Evolutionary conservation across 1,284 basidiomycete species (phyloP).

Genomic region (Exobasidium rhododendri): DNA sequence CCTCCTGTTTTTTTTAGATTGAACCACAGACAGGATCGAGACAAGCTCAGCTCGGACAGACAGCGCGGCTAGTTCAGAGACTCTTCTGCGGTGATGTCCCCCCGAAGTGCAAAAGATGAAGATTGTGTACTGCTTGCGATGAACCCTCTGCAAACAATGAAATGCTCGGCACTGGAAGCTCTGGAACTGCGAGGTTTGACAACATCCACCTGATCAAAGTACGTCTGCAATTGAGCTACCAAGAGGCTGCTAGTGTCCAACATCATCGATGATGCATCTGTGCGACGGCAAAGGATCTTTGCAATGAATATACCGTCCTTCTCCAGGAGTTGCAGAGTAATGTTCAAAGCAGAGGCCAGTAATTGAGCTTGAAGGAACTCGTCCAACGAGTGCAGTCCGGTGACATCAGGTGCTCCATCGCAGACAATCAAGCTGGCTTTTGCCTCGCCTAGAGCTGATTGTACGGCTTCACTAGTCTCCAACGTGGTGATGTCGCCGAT

Average conservation of each 20-base stretch:
- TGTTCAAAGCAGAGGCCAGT: slow-evolving; percentile 60
- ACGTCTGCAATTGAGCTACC: slow-evolving; percentile 51
- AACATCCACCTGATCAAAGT: slow-evolving; percentile 56
- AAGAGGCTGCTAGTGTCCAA: slow-evolving; percentile 21
- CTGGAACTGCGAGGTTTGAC: slow-evolving; percentile 55
- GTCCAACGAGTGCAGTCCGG: slow-evolving; percentile 63
- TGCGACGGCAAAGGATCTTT: slow-evolving; percentile 60
- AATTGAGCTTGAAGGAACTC: slow-evolving; percentile 63
- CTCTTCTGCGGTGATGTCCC: neutral
- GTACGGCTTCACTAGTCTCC: slow-evolving; percentile 59
- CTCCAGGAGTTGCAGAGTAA: slow-evolving; percentile 60
- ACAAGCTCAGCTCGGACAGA: too few species aligned
- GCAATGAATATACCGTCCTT: slow-evolving; percentile 61
- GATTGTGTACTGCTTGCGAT: neutral
- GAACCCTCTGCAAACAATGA: slow-evolving; percentile 61
- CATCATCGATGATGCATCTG: slow-evolving; percentile 48
- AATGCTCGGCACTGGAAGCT: slow-evolving; percentile 57
- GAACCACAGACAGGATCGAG: too few species aligned
- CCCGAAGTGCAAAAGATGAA: neutral
- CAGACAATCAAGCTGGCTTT: slow-evolving; percentile 62
- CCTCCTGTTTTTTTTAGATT: too few species aligned
- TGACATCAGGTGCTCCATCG: slow-evolving; percentile 64
- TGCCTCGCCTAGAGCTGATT: slow-evolving; percentile 56
- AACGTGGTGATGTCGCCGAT: slow-evolving; percentile 62
- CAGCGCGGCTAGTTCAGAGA: neutral